A percentile compares a stretch with the other conserved stretches of the same genome.
phyloP scores from a whole-genome alignment of 257 asterid species.

The Solanum medicagineum region DNA sequence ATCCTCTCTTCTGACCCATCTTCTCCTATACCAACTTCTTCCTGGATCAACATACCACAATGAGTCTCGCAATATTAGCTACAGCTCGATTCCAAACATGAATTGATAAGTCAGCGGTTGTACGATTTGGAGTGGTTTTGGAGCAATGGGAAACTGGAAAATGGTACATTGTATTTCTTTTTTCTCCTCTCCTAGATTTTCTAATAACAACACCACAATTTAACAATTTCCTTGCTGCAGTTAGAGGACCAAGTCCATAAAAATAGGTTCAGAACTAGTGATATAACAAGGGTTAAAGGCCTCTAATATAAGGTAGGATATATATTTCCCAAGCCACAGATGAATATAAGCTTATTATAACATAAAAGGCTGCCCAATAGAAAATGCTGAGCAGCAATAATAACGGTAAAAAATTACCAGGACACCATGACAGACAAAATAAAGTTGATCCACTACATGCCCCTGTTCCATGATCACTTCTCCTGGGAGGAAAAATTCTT shows the following conservation, averaged over 20 bases:
- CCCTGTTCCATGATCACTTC: conserved; percentile 91
- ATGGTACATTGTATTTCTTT: neutral
- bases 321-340: neutral
- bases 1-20: conserved; percentile 62
- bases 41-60: conserved; percentile 30
- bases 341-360: neutral
- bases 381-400: neutral
- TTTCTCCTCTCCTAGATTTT: neutral
- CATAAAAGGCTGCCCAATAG: neutral
- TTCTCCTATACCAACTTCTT: conserved; percentile 48
- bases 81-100: neutral
- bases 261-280: neutral
- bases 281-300: neutral
- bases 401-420: conserved; percentile 26
- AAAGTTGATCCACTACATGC: conserved; percentile 75
- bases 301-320: neutral
- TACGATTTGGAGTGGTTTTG: neutral
- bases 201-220: neutral
- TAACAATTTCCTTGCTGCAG: neutral
- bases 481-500: conserved; percentile 93
- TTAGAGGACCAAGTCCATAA: neutral
- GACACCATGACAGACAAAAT: conserved; percentile 75
- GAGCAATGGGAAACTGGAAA: neutral
- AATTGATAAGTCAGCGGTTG: neutral
- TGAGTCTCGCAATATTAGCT: neutral